A percentile compares a stretch with the other conserved stretches of the same genome.
These are phyloP conservation scores for Phaffia rhodozyma DNA, from an alignment of 1,284 basidiomycete species.

Conservation along the genomic window DNA sequence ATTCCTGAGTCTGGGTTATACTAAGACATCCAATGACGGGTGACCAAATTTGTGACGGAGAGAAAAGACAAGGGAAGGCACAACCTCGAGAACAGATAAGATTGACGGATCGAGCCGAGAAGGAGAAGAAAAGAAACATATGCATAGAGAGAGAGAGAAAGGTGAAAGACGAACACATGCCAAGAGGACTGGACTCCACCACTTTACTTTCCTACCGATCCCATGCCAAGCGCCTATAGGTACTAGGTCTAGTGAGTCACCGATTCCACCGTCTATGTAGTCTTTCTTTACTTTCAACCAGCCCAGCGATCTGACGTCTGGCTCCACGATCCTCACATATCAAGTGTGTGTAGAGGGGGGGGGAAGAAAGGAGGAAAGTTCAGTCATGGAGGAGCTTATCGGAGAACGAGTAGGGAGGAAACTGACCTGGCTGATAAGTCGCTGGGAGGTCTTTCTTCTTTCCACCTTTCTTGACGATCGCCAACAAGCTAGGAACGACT, in stretches of 20 bases:
- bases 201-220: slow-evolving; percentile 73
- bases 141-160: background rate
- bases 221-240: slow-evolving; percentile 83
- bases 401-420: slow-evolving; percentile 19
- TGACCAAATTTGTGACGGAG: background rate
- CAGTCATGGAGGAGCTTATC: background rate
- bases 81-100: background rate
- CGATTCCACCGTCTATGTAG: slow-evolving; percentile 36
- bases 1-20: slow-evolving; percentile 60
- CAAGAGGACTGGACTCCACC: slow-evolving; percentile 86
- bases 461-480: slow-evolving; percentile 18
- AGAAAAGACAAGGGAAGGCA: background rate
- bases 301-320: slow-evolving; percentile 59
- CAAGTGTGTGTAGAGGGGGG: background rate
- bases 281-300: slow-evolving; percentile 75
- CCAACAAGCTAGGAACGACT: slow-evolving; percentile 16
- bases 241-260: slow-evolving; percentile 46
- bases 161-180: slow-evolving; percentile 34
- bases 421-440: slow-evolving; percentile 71
- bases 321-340: no score
- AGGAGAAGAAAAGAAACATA: background rate
- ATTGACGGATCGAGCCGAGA: background rate
- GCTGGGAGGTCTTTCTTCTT: slow-evolving; percentile 64
- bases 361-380: background rate
- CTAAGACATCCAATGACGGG: slow-evolving; percentile 25